These are phyloP conservation scores for Musa itinerans DNA, from an alignment of 176 grass and related monocot species.

Conservation along the genomic window DNA sequence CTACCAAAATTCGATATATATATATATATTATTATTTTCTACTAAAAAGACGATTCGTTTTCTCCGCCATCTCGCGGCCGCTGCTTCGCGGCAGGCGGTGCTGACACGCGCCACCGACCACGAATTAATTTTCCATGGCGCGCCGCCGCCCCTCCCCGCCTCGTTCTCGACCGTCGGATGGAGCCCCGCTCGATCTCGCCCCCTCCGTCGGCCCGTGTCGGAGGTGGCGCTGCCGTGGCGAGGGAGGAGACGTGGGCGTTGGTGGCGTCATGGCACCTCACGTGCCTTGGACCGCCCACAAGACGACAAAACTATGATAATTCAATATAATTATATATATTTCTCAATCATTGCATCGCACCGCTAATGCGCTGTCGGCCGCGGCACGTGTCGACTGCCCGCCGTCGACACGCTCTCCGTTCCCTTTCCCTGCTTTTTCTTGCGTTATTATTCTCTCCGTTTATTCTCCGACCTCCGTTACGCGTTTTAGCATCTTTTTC, in stretches of 20 bases:
- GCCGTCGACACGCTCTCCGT: background rate
- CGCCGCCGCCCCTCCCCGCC: background rate
- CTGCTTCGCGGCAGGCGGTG: background rate
- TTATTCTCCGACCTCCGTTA: background rate
- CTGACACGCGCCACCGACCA: background rate
- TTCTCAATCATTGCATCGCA: background rate
- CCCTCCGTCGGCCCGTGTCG: background rate
- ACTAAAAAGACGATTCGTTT: background rate
- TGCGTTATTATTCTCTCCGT: background rate
- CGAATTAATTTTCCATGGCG: too few species aligned
- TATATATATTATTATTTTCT: background rate
- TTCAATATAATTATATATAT: background rate
- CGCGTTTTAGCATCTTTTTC: background rate
- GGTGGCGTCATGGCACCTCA: background rate
- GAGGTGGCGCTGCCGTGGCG: background rate
- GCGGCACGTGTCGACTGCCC: background rate
- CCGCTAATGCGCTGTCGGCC: background rate
- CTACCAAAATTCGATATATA: too few species aligned
- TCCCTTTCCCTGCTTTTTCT: background rate
- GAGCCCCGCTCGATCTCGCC: background rate
- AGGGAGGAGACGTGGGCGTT: background rate
- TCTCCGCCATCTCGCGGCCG: background rate
- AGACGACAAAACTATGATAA: background rate
- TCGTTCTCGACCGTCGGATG: background rate
- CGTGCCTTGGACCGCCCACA: background rate